Evolutionary conservation across 2,329 filamentous ascomycete species (phyloP).

Genomic region (Dendryphion nanum): DNA sequence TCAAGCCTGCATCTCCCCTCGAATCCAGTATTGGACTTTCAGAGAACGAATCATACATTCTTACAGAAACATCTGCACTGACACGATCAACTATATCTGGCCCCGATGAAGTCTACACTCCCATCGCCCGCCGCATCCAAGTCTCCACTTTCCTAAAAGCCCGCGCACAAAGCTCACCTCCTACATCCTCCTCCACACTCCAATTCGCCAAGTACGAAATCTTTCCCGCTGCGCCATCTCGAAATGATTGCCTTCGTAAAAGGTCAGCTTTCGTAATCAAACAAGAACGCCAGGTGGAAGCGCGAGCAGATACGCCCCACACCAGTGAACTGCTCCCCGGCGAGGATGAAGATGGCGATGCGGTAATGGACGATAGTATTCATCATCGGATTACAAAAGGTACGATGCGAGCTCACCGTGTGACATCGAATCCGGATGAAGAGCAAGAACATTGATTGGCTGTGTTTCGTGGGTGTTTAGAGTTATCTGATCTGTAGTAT

Average conservation of each 20-base stretch:
- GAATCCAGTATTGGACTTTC: no score
- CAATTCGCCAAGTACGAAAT: constrained; percentile 4
- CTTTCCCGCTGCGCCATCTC: constrained; percentile 19
- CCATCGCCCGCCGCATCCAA: constrained; percentile 27
- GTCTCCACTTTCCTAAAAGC: constrained; percentile 14
- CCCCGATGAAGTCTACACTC: constrained; percentile 3
- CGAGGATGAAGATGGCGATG: constrained; percentile 11
- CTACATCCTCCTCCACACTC: no score
- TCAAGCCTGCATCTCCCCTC: no score
- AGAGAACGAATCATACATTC: no score
- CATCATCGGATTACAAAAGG: no score
- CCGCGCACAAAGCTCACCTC: constrained; percentile 13
- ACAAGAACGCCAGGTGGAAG: constrained; percentile 17
- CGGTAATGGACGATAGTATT: no score
- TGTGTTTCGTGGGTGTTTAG: no score
- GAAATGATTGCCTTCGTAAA: constrained; percentile 11
- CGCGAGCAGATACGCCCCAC: constrained; percentile 20
- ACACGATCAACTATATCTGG: not conserved
- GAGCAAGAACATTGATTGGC: no score
- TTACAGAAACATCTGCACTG: not conserved
- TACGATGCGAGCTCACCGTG: no score
- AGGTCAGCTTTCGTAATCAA: constrained; percentile 19
- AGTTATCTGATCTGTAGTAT: no score
- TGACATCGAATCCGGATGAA: no score
- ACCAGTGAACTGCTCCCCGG: constrained; percentile 18